Percentiles rank a stretch among this genome's conserved stretches.
phyloP scores from a whole-genome alignment of 352 stramenopile genomes.

The Pythium inflatum region DNA sequence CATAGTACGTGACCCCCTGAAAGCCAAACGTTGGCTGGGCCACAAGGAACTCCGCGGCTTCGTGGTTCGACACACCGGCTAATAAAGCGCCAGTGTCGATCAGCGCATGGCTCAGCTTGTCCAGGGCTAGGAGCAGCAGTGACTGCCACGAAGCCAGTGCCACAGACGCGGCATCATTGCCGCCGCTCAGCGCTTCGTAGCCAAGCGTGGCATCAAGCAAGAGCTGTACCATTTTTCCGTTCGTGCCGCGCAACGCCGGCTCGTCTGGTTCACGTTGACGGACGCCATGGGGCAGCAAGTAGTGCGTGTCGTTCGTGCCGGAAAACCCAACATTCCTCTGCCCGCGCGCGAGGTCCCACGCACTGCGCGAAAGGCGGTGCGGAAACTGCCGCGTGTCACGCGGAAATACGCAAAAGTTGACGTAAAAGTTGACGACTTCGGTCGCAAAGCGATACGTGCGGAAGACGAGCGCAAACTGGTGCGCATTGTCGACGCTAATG shows the following conservation, averaged over 20 bases:
- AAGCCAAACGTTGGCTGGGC: slow-evolving; percentile 26
- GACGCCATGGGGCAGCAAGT: slow-evolving; percentile 72
- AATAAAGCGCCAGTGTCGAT: slow-evolving; percentile 88
- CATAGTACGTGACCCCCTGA: slow-evolving; percentile 84
- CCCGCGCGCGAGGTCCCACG: slow-evolving; percentile 83
- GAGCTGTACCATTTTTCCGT: slow-evolving; percentile 89
- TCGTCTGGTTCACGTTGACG: slow-evolving; percentile 62
- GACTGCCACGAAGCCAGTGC: slow-evolving; percentile 39
- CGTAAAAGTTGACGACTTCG: slow-evolving; percentile 83
- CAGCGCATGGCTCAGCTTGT: slow-evolving; percentile 56
- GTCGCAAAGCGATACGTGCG: slow-evolving; percentile 65
- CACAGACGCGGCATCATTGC: background rate
- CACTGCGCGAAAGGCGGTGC: slow-evolving; percentile 64
- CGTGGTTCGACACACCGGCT: slow-evolving; percentile 58
- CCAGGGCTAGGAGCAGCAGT: slow-evolving; percentile 47
- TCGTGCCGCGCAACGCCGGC: slow-evolving; percentile 60
- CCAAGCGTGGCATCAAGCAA: slow-evolving; percentile 46
- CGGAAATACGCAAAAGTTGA: slow-evolving; percentile 84
- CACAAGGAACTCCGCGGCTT: slow-evolving; percentile 60
- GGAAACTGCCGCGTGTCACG: slow-evolving; percentile 81
- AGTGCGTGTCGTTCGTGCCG: slow-evolving; percentile 90
- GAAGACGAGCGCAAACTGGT: slow-evolving; percentile 62
- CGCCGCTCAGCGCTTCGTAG: slow-evolving; percentile 18
- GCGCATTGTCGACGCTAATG: slow-evolving; percentile 74
- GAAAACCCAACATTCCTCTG: slow-evolving; percentile 79